Percentiles rank a stretch among this genome's conserved stretches.
Conservation (phyloP, 495 filamentous ascomycete genomes). For the Sphaerosporella brunnea region DNA sequence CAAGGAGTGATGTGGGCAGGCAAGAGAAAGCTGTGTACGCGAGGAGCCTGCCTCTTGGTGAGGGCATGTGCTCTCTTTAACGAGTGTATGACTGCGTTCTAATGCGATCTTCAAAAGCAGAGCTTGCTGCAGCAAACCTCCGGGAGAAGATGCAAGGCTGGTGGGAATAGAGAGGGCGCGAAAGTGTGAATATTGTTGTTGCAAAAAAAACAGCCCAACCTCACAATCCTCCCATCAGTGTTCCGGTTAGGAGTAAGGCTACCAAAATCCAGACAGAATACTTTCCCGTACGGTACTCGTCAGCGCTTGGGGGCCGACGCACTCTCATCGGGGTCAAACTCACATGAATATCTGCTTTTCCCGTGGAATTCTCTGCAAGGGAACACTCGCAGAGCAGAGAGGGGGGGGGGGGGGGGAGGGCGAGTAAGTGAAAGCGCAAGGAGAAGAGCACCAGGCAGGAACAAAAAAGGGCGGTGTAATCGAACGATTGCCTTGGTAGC, state of each 20-base stretch:
- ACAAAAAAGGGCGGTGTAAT: no score
- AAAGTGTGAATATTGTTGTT: neutral
- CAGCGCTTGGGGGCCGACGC: no score
- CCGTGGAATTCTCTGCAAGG: no score
- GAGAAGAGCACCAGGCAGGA: neutral
- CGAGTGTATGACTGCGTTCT: no score
- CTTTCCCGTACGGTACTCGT: neutral
- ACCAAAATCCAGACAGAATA: no score
- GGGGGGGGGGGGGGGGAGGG: neutral
- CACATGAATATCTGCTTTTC: slow-evolving; percentile 1
- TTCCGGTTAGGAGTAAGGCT: no score
- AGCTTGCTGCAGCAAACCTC: no score
- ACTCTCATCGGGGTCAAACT: no score
- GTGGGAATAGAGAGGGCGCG: neutral
- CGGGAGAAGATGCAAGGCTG: neutral
- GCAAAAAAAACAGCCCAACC: neutral
- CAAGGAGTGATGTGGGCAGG: neutral
- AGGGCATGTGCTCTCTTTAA: slow-evolving; percentile 5
- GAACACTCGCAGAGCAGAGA: neutral
- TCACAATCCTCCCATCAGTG: neutral
- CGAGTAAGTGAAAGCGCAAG: neutral
- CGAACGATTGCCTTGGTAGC: no score
- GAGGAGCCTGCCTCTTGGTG: slow-evolving; percentile 7
- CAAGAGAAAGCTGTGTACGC: neutral
- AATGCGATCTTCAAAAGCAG: no score